Percentiles rank a stretch among this genome's conserved stretches.
Conservation (phyloP, 108 stramenopile genomes). For the Nitzschia inconspicua region DNA sequence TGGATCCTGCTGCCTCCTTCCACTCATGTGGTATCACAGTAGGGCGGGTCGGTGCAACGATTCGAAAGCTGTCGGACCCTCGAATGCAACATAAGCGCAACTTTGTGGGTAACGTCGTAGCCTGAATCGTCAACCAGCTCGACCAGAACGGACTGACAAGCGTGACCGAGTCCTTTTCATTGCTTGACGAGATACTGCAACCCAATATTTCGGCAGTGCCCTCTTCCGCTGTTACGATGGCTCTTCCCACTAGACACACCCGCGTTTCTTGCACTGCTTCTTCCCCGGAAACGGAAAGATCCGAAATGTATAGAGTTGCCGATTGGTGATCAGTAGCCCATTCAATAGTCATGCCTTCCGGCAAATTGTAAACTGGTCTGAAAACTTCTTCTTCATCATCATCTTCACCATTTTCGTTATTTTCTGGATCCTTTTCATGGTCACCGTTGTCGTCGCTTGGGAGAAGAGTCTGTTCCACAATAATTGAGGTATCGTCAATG, state of each 20-base stretch:
- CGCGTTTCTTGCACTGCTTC: background rate
- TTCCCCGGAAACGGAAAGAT: background rate
- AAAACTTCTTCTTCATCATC: background rate
- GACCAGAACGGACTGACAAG: conserved; percentile 37
- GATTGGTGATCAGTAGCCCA: conserved; percentile 6
- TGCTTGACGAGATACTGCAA: conserved; percentile 1
- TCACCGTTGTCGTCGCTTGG: background rate
- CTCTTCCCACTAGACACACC: conserved; percentile 35
- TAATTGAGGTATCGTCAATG: background rate
- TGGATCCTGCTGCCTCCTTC: conserved; percentile 36
- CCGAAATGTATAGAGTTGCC: background rate
- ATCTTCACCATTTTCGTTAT: background rate
- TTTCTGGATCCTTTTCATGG: background rate
- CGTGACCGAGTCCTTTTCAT: background rate
- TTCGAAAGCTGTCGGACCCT: conserved; percentile 22
- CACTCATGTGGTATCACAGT: conserved; percentile 42
- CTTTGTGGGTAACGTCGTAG: background rate
- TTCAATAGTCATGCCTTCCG: conserved; percentile 2
- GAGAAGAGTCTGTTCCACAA: background rate
- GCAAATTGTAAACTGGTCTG: background rate
- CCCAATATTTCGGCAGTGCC: conserved; percentile 35
- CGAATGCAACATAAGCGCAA: conserved; percentile 17
- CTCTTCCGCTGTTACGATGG: conserved; percentile 13
- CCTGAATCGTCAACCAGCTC: conserved; percentile 31
- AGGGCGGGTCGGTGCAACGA: conserved; percentile 17